Conservation (phyloP, 306 rosid species). For the Sicyos baderoa region DNA sequence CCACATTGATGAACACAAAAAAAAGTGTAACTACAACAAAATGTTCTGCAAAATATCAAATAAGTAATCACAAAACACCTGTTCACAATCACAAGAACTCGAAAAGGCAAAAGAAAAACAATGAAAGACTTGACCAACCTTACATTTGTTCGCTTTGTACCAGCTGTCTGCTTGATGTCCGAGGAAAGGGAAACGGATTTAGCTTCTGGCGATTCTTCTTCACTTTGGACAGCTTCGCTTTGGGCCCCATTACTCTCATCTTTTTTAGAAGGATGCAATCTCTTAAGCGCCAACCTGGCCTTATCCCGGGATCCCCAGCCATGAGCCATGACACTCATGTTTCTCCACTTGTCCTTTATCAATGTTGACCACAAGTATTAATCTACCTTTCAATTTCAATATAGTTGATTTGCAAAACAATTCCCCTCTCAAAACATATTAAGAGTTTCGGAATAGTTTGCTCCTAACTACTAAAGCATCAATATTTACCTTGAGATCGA, state of each 20-base stretch:
- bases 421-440: background rate
- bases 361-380: conserved; percentile 10
- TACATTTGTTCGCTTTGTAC: conserved; percentile 58
- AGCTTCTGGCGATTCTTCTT: conserved; percentile 59
- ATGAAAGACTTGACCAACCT: conserved; percentile 40
- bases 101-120: background rate
- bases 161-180: conserved; percentile 43
- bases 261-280: conserved; percentile 47
- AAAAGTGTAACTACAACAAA: background rate
- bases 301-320: conserved; percentile 92
- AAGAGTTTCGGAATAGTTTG: background rate
- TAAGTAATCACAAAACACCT: background rate
- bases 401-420: background rate
- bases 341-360: conserved; percentile 92
- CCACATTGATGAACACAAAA: too few species aligned
- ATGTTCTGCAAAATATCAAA: background rate
- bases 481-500: conserved; percentile 76
- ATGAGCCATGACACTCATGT: conserved; percentile 85
- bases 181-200: conserved; percentile 49
- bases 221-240: conserved; percentile 48
- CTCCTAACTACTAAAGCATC: background rate
- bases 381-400: background rate
- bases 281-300: conserved; percentile 54
- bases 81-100: background rate
- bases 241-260: conserved; percentile 45